A percentile compares a stretch with the other conserved stretches of the same genome.
phyloP scores from a whole-genome alignment of 2,329 filamentous ascomycete species.

The Fusarium penzigii region DNA sequence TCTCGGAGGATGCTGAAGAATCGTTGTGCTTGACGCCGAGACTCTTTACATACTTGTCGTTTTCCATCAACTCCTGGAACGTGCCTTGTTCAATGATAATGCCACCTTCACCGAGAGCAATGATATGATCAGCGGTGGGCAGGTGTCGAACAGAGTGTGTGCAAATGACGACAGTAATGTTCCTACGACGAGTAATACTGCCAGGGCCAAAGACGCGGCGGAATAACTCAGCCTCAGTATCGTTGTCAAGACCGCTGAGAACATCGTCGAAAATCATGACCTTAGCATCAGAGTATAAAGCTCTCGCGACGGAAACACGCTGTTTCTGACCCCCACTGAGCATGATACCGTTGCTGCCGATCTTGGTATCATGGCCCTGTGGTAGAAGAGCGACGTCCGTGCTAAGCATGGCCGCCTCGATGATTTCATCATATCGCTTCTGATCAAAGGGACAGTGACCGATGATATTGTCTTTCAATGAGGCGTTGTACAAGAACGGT shows the following conservation, averaged over 20 bases:
- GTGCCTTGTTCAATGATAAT: slow-evolving; percentile 43
- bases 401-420: slow-evolving; percentile 36
- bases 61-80: slow-evolving; percentile 29
- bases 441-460: slow-evolving; percentile 34
- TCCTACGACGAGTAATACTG: slow-evolving; percentile 41
- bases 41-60: slow-evolving; percentile 40
- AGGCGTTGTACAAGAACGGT: slow-evolving; percentile 36
- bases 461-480: slow-evolving; percentile 41
- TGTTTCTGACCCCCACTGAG: slow-evolving; percentile 45
- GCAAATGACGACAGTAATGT: slow-evolving; percentile 44
- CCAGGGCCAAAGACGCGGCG: slow-evolving; percentile 41
- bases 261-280: slow-evolving; percentile 48
- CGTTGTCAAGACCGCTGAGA: slow-evolving; percentile 45
- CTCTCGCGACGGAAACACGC: slow-evolving; percentile 43
- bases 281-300: slow-evolving; percentile 42
- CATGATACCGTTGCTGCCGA: slow-evolving; percentile 44
- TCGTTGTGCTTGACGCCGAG: slow-evolving; percentile 34
- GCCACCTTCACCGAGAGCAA: slow-evolving; percentile 45
- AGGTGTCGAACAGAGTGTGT: slow-evolving; percentile 36
- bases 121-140: slow-evolving; percentile 45
- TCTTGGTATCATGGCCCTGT: slow-evolving; percentile 37
- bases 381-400: slow-evolving; percentile 35
- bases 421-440: slow-evolving; percentile 35
- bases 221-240: slow-evolving; percentile 47
- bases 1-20: background rate